Percentiles rank a stretch among this genome's conserved stretches.
Evolutionary conservation across 2,329 filamentous ascomycete genomes (phyloP).

Genomic region (Diaporthe eres): DNA sequence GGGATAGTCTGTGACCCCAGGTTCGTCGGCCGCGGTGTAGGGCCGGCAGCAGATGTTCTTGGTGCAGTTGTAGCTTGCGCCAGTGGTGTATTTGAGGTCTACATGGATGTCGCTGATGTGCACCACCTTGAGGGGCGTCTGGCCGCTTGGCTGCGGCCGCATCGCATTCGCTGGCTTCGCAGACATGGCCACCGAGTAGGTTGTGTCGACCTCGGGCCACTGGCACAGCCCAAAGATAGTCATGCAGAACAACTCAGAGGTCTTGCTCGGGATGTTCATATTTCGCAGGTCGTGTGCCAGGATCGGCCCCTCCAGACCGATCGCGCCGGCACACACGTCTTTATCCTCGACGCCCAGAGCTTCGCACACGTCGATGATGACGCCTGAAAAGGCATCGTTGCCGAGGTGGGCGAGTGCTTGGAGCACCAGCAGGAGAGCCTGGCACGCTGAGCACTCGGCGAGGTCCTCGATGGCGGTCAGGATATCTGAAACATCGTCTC

Average conservation of each 20-base stretch:
- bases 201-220: slow-evolving; percentile 60
- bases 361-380: slow-evolving; percentile 53
- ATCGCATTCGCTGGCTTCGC: slow-evolving; percentile 52
- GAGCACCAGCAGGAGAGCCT: slow-evolving; percentile 36
- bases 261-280: slow-evolving; percentile 63
- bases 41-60: slow-evolving; percentile 72
- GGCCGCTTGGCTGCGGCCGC: slow-evolving; percentile 58
- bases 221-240: slow-evolving; percentile 68
- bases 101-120: slow-evolving; percentile 74
- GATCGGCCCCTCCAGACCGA: slow-evolving; percentile 67
- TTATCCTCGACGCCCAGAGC: slow-evolving; percentile 60
- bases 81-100: slow-evolving; percentile 67
- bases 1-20: slow-evolving; percentile 62
- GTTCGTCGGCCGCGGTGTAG: slow-evolving; percentile 62
- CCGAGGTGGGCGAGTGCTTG: slow-evolving; percentile 37
- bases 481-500: slow-evolving; percentile 33
- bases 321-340: slow-evolving; percentile 69
- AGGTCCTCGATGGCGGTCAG: slow-evolving; percentile 38
- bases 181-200: slow-evolving; percentile 60
- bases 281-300: slow-evolving; percentile 63
- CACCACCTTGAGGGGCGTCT: slow-evolving; percentile 65
- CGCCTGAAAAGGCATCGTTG: slow-evolving; percentile 53
- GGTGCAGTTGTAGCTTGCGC: slow-evolving; percentile 67
- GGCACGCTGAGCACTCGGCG: slow-evolving; percentile 38
- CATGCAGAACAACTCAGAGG: slow-evolving; percentile 65